phyloP scores from a whole-genome alignment of 345 rosid genomes.

The Leavenworthia alabamica region DNA sequence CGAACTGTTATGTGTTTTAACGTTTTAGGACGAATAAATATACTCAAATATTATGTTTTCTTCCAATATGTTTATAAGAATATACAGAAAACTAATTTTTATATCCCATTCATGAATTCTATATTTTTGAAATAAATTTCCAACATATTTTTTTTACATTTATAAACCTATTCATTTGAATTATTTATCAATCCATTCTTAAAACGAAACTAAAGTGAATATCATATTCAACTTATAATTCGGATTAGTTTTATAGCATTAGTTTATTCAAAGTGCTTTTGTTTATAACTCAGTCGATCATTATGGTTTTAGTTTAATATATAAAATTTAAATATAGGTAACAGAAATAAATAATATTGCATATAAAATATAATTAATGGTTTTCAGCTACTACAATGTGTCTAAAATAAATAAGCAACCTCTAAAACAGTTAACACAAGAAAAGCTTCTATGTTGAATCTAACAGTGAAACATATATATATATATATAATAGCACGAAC shows the following conservation, averaged over 20 bases:
- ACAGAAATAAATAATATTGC: neutral
- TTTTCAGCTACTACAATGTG: neutral
- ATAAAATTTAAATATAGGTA: neutral
- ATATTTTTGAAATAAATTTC: neutral
- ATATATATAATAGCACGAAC: neutral
- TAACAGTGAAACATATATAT: neutral
- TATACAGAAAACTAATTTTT: neutral
- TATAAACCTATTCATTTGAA: neutral
- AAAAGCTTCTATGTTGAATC: neutral
- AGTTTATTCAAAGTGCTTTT: neutral
- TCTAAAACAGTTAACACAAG: neutral
- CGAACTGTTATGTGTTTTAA: too few species aligned
- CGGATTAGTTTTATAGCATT: neutral
- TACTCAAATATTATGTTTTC: neutral
- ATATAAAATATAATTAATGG: neutral
- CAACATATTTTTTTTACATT: neutral
- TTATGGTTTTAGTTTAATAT: neutral
- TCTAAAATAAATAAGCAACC: conserved; percentile 6
- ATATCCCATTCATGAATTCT: neutral
- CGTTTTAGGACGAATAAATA: conserved; percentile 3
- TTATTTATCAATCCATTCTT: neutral
- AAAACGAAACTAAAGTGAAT: neutral
- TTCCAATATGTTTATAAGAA: neutral
- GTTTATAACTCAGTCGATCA: neutral
- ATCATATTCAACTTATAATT: neutral